A percentile compares a stretch with the other conserved stretches of the same genome.
phyloP scores from a whole-genome alignment of 352 stramenopile species.

The Phytophthora pinifolia region DNA sequence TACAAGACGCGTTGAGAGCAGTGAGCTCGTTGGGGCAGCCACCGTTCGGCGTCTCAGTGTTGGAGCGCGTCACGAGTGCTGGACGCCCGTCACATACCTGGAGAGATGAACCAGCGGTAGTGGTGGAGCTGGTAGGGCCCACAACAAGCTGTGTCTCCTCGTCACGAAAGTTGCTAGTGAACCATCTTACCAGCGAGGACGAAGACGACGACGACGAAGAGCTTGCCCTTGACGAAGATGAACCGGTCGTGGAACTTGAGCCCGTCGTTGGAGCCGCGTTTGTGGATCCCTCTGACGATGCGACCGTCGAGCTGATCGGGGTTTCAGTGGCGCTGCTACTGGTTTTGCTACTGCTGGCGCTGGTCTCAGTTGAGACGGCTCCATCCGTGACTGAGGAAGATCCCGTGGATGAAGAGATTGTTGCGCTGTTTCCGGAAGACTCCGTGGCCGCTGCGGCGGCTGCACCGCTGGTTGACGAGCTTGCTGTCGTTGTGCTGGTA shows the following conservation, averaged over 20 bases:
- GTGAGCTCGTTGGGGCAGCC: slow-evolving; percentile 37
- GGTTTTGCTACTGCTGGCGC: background rate
- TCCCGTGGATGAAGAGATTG: slow-evolving; percentile 9
- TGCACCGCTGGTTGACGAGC: slow-evolving; percentile 10
- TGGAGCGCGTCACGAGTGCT: slow-evolving; percentile 34
- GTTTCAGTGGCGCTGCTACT: slow-evolving; percentile 10
- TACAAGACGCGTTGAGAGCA: slow-evolving; percentile 40
- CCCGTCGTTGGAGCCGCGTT: slow-evolving; percentile 3
- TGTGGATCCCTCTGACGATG: slow-evolving; percentile 11
- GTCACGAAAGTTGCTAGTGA: slow-evolving; percentile 28
- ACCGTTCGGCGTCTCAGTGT: slow-evolving; percentile 30
- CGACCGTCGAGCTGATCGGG: background rate
- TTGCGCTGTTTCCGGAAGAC: slow-evolving; percentile 6
- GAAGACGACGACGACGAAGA: slow-evolving; percentile 16
- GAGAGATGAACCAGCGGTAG: background rate
- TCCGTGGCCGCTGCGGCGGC: background rate
- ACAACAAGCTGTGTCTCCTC: slow-evolving; percentile 42
- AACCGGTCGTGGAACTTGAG: slow-evolving; percentile 2
- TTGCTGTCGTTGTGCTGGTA: slow-evolving; percentile 7
- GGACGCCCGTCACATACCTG: slow-evolving; percentile 35
- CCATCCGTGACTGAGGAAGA: background rate
- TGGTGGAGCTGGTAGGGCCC: slow-evolving; percentile 9
- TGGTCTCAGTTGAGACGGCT: background rate
- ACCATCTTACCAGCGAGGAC: slow-evolving; percentile 29
- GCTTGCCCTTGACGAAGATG: slow-evolving; percentile 8